Evolutionary conservation across 352 stramenopile species (phyloP), one percentile per base, ranked within the genome.

Genomic region (Thalassiosira hispida): DNA sequence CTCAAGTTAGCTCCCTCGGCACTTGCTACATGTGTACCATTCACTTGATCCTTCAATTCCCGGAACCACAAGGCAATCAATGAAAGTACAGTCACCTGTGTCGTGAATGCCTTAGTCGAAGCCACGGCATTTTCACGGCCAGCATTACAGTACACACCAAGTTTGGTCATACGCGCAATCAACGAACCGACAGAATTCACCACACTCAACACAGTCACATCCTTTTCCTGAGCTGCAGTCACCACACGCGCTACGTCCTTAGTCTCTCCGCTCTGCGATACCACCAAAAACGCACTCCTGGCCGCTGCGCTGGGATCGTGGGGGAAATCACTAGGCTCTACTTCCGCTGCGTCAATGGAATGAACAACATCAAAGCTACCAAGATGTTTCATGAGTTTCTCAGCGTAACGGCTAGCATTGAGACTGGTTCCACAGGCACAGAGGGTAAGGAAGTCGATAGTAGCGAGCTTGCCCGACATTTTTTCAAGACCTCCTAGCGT

Each of bases 81-180:
- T 22, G 80, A 71, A n/a, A 90, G 44, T 27, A 87, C 79, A 42
- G 74, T 88, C 2, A 97, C 96, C 79, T 99, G 97, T 20, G 95
- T 98, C 25, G 97, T 98, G 78, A 99, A 99, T 1, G 97, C 96
- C 88, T 99, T 99, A 44, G 97, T 99, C 64, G 94, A 98, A 7
- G 97, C 97, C 22, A 99, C 97, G 6, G 96, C 96, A 73, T 97
- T 98, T 70, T 99, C 97, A 55, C 96, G 95, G 22, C 97, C 97
- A 29, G 97, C 97, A 85, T 98, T 98, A 59, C 98, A 93, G 86
- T 99, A 99, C 27, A 98, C 96, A 51, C 97, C 97, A 46, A 97
- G 95, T 64, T 96, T 90, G 4, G 90, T 96, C 35, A 88, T 93
- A 42, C 96, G 91, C 2, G 97, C 97, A 81, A 99, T 98, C 42